phyloP scores from a whole-genome alignment of 768 basidiomycete genomes.

The Leucocoprinus sp. region DNA sequence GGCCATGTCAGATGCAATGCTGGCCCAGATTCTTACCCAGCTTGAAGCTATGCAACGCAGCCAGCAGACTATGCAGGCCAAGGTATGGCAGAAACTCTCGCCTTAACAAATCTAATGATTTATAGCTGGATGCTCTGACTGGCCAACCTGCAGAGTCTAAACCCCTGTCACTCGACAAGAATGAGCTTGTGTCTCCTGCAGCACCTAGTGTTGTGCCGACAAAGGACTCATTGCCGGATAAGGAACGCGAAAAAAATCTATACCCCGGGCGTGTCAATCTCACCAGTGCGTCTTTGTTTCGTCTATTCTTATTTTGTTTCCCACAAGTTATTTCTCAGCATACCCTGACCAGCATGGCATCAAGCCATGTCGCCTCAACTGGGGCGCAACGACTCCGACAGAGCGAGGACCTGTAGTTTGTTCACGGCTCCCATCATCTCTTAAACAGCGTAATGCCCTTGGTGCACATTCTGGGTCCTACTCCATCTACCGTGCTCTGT shows the following conservation, averaged over 20 bases:
- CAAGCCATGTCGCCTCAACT: constrained; percentile 65
- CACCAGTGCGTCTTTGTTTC: constrained; percentile 52
- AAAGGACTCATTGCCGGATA: constrained; percentile 31
- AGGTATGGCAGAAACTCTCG: constrained; percentile 35
- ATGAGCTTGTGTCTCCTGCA: constrained; percentile 19
- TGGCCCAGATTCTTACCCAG: constrained; percentile 67
- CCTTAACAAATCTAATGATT: constrained; percentile 1
- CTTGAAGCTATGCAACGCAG: constrained; percentile 64
- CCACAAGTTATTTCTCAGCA: no score
- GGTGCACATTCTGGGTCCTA: constrained; percentile 93
- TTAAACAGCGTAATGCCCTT: constrained; percentile 89
- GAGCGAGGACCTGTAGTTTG: constrained; percentile 84
- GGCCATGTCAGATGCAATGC: constrained; percentile 45
- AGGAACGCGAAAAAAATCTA: constrained; percentile 61
- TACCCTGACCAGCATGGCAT: constrained; percentile 95
- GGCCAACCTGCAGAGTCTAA: constrained; percentile 22
- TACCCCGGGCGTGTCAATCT: constrained; percentile 81
- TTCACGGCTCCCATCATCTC: constrained; percentile 72
- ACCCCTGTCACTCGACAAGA: constrained; percentile 19
- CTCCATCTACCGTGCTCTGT: constrained; percentile 88
- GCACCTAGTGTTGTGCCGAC: constrained; percentile 10
- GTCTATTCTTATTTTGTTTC: constrained; percentile 8
- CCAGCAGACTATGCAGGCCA: constrained; percentile 72
- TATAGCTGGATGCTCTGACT: constrained; percentile 46
- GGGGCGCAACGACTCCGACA: constrained; percentile 64